Evolutionary conservation across 2,329 filamentous ascomycete genomes (phyloP), one percentile per base, ranked within the genome.

Genomic region (Cryphonectria parasitica): DNA sequence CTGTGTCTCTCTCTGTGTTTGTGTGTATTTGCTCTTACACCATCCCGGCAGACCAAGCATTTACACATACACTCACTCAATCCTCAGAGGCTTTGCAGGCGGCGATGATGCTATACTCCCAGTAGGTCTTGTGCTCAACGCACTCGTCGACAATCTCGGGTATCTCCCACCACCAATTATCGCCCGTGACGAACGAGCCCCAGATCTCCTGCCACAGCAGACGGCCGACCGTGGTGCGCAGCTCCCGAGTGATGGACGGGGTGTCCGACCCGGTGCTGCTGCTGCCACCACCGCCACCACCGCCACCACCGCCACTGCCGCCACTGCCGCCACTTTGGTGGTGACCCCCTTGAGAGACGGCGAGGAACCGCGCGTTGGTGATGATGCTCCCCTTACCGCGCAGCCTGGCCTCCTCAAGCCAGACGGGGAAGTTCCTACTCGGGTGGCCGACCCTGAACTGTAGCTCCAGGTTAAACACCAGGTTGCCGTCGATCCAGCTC

Each of bases 121-220:
- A 90, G 68, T 83, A 82, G 0, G 88, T 90, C 5, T 83, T 83
- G 72, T 86, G 76, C 68, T 83, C 78, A 22, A 83, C 75, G 71
- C 88, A 90, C 77, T 90, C 88, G 56, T 85, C 81, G 2, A 88
- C 78, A 69, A 87, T 87, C 0, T 78, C 82, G 17, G 80, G 78
- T 43, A 89, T 85, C 58, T 90, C 87, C 88, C 88, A 90, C 89
- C 89, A 91, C 88, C 88, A 90, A 60, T 76, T 80, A 8, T 83
- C 77, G 0, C 82, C 82, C 2, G 81, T 82, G 11, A 89, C 83
- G 71, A 83, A 85, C 3, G 77, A 75, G 0, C 88, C 88, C 89
- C 88, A 91, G 17, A 88, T 83, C 74, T 90, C 85, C 75, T 83
- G 83, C 89, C 89, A 91, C 25, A 91, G 79, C 81, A 87, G 84